Base-by-base conservation (phyloP, 768 basidiomycete genomes). In the Neoboletus subvelutipes region DNA sequence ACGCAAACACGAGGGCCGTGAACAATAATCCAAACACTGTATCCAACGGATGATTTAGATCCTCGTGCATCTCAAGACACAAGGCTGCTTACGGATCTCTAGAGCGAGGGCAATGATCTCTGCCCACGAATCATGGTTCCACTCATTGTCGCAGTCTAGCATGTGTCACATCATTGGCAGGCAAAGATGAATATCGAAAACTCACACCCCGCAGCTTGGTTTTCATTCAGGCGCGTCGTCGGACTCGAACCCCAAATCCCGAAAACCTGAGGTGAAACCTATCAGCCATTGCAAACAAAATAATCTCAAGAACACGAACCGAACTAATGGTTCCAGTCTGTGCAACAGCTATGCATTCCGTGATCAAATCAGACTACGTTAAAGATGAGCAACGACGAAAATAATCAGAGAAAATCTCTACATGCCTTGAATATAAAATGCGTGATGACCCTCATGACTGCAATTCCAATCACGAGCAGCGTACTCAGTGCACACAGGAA, bases 391-490 rank as follows among this genome's bases (percentile, higher is more conserved):
- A 33, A 37, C 50, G 20, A 49, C 9, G 2, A 15, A 34, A 2
- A 0, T 9, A 13, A 53, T 10, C 45, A 33, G 11, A 4, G 11
- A 22, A 11, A n/a, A 29, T 24, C 41, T 0, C 39, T 0, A 64
- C 73, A 24, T 41, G 83, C 88, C 81, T 90, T 91, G 74, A 78
- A 78, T 0, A 75, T 76, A 61, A 90, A 91, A 64, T 92, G 90
- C 1, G 82, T 74, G 9, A 92, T 69, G 10, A 83, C 73, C 29
- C 83, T 78, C 59, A 86, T 64, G 40, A 91, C 59, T 8, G 80
- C 82, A 4, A 80, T 71, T 0, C 72, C 87, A 7, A 80, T 61
- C 24, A 86, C 72, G 2, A 85, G 64, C 46, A 86, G 66, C 20
- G 80, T 67, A 7, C 77, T 78, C 3, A 80, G 57, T 0, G 75